A percentile compares a stretch with the other conserved stretches of the same genome.
These are phyloP conservation scores for Elaeis guineensis DNA, from an alignment of 176 grass and related monocot species.

Conservation along the genomic window DNA sequence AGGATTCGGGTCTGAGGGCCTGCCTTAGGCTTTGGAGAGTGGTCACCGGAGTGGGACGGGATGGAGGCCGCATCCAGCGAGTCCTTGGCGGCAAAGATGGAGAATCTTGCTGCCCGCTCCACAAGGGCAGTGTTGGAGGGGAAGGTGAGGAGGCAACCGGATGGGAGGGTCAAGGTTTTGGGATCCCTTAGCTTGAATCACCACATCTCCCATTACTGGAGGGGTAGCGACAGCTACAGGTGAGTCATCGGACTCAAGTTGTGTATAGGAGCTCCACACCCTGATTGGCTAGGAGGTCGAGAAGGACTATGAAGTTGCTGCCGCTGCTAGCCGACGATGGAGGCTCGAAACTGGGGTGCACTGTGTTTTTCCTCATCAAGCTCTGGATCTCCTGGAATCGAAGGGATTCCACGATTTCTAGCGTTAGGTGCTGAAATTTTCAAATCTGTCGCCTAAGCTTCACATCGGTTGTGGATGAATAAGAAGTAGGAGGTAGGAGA, in stretches of 20 bases:
- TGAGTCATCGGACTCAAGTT: background rate
- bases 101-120: slow-evolving; percentile 8
- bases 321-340: background rate
- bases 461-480: background rate
- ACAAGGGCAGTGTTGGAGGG: slow-evolving; percentile 5
- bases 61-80: background rate
- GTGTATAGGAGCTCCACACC: slow-evolving; percentile 19
- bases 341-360: background rate
- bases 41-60: slow-evolving; percentile 1
- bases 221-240: background rate
- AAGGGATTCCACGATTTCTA: slow-evolving; percentile 9
- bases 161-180: background rate
- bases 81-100: slow-evolving; percentile 7
- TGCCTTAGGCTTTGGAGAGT: slow-evolving; percentile 1
- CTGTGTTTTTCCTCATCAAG: background rate
- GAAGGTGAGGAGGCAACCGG: background rate
- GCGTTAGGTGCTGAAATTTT: slow-evolving; percentile 7
- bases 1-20: background rate
- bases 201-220: background rate
- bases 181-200: too few species aligned
- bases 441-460: slow-evolving; percentile 11
- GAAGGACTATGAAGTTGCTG: slow-evolving; percentile 9
- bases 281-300: slow-evolving; percentile 13
- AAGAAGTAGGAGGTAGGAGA: too few species aligned
- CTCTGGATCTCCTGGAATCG: slow-evolving; percentile 16